Percentiles rank a stretch among this genome's conserved stretches.
Conservation (phyloP, 2,329 filamentous ascomycete genomes). For the Diatrype stigma region DNA sequence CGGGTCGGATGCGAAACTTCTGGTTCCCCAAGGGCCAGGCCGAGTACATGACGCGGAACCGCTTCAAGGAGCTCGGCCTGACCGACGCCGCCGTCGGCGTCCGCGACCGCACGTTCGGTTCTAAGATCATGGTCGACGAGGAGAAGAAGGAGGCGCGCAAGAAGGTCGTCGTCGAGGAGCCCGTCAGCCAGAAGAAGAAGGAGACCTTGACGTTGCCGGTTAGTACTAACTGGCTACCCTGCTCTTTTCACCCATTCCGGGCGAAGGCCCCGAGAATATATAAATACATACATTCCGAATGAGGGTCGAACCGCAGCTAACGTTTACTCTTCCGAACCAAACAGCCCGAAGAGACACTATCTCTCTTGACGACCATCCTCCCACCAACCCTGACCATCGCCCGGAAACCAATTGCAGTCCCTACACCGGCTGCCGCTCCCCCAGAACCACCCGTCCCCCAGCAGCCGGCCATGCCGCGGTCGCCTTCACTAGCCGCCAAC, state of each 20-base stretch:
- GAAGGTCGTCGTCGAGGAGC: slow-evolving; percentile 1
- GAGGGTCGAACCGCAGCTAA: slow-evolving; percentile 1
- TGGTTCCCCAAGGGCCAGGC: slow-evolving; percentile 29
- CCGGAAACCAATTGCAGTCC: slow-evolving; percentile 31
- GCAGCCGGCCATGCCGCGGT: slow-evolving; percentile 16
- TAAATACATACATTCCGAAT: no score
- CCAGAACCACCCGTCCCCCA: slow-evolving; percentile 5
- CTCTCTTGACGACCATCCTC: slow-evolving; percentile 31
- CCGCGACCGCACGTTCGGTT: slow-evolving; percentile 30
- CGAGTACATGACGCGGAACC: slow-evolving; percentile 31
- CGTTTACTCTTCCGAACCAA: not conserved
- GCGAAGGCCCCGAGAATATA: no score
- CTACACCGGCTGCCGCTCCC: slow-evolving; percentile 10
- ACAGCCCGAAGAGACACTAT: slow-evolving; percentile 32
- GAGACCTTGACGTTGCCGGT: slow-evolving; percentile 21
- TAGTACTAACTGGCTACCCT: slow-evolving; percentile 2
- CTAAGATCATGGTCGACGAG: slow-evolving; percentile 12
- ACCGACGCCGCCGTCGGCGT: slow-evolving; percentile 27
- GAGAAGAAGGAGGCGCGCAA: slow-evolving; percentile 6
- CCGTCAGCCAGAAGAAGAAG: slow-evolving; percentile 19
- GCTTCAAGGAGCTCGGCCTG: slow-evolving; percentile 27
- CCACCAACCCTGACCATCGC: slow-evolving; percentile 34
- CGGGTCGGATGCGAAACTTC: slow-evolving; percentile 31
- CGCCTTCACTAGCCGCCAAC: slow-evolving; percentile 23
- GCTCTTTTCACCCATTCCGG: no score